Base-by-base conservation (phyloP, 192 early-diverging fungal species). In the Coemansia erecta region DNA sequence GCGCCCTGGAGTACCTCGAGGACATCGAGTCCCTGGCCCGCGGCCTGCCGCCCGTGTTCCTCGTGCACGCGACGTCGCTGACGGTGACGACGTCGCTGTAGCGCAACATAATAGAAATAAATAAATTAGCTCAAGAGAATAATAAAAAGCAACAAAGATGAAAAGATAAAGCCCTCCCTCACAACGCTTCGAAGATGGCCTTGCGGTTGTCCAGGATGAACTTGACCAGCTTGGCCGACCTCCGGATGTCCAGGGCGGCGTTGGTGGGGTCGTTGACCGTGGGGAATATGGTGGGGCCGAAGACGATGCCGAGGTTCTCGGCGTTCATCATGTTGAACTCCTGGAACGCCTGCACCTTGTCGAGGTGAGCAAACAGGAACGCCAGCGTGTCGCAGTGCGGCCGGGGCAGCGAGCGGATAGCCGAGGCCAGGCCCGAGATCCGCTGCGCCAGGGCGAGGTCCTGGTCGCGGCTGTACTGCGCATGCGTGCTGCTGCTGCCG, bases 261-360 rank as follows among this genome's bases (percentile, higher is more conserved):
- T 64, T 61, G 4, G 66, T 54, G 1, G 69, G 66, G 23, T 59
- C 68, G 46, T 56, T 66, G 8, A 43, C 60, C 0, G 70, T 48
- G 11, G 76, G 76, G 13, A 71, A 45, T 12, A 78, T 64, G 9
- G 93, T 97, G 12, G 94, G 92, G 8, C 93, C 94, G 88, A 95
- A 97, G 8, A 98, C 89, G 45, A 97, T 93, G 23, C 89, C 81
- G 47, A 98, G 76, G 63, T 98, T 98, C 33, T 85, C 75, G 12
- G 84, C 77, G 26, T 83, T 87, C 96, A 98, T 98, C 80, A 90
- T 91, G 60, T 94, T 98, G 18, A 82, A 81, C 26, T 77, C 70
- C 61, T 93, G 87, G 56, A 92, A 81, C 24, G 79, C 73, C 61
- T 91, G 86, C 37, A 98, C 67, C 88, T 81, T 85, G 55, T 89